phyloP scores from a whole-genome alignment of 73 alveolate genomes.

The Stentor coeruleus region DNA sequence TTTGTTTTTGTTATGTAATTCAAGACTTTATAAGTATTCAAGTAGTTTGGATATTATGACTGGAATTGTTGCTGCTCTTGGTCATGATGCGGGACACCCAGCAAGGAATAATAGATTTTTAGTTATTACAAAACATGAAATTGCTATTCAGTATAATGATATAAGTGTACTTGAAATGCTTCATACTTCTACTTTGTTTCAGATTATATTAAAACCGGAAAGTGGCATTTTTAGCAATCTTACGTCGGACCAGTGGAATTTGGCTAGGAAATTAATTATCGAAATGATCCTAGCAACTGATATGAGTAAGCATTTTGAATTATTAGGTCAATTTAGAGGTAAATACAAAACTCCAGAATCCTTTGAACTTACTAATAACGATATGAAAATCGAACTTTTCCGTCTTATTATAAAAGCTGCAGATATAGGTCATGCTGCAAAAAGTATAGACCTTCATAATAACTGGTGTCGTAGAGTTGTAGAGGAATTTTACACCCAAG shows the following conservation, averaged over 20 bases:
- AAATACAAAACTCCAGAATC: constrained; percentile 21
- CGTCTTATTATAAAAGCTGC: constrained; percentile 48
- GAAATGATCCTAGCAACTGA: constrained; percentile 57
- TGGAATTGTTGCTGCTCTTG: constrained; percentile 36
- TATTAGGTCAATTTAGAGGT: constrained; percentile 38
- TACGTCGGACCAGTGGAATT: constrained; percentile 36
- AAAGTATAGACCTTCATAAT: constrained; percentile 50
- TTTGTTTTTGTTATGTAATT: background rate
- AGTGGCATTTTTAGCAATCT: constrained; percentile 47
- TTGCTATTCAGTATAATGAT: constrained; percentile 40
- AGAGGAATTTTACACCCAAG: constrained; percentile 78
- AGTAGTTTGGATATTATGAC: constrained; percentile 27
- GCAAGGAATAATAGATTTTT: constrained; percentile 25
- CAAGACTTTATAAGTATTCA: constrained; percentile 26
- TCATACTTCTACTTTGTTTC: constrained; percentile 53
- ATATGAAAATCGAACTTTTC: constrained; percentile 43
- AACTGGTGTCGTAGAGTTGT: constrained; percentile 74
- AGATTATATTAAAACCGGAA: constrained; percentile 41
- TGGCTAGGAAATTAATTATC: constrained; percentile 52
- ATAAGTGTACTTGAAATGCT: constrained; percentile 51
- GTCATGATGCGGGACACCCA: constrained; percentile 50
- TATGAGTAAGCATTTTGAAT: constrained; percentile 51
- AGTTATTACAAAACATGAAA: constrained; percentile 10
- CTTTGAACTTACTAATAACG: background rate
- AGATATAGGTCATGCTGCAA: constrained; percentile 82